Base-by-base conservation (phyloP, 176 grass and related monocot species). In the Neostapfia colusana region DNA sequence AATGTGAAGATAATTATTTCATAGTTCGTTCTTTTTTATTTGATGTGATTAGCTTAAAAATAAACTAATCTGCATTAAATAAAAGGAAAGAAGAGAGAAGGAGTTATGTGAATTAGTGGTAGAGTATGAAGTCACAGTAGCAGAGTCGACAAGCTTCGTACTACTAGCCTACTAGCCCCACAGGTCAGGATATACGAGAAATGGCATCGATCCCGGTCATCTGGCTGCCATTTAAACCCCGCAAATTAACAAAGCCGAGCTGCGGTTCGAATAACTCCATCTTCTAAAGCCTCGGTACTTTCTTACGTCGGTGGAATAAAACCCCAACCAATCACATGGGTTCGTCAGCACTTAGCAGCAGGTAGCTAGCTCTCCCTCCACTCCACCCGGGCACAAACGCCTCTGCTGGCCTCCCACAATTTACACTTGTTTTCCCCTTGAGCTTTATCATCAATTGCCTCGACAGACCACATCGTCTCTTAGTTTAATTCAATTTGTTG, bases 281-380 rank as follows among this genome's bases (percentile, higher is more conserved):
- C 27, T 13, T 12, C 46, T 70, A 87, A 87, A 87, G 85, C 49
- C 51, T 4, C 3, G 79, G 78, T 87, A 56, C 85, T 86, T 81
- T 82, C 73, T 72, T 82, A 87, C 67, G 79, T 73, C 61, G 31
- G 57, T 49, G 39, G 79, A 87, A 82, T 87, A 87, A 87, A 87
- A 72, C 59, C 31, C 18, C 61, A 23, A 17, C 85, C 79, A 87
- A 82, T 78, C 41, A 76, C 67, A 20, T 6, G 65, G 48, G 57
- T 43, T 20, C 73, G 59, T 54, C 18, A 53, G n/a, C n/a, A n/a
- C n/a, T n/a, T n/a, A n/a, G n/a, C n/a, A n/a, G 46, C 34, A 46
- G 72, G 71, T 61, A 28, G 12, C 44, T 72, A 13, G 13, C 69
- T 85, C 59, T 66, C 73, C 59, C 31, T 20, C n/a, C n/a, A n/a